phyloP scores from a whole-genome alignment of 73 alveolate genomes.

The Tetrahymena elliotti region DNA sequence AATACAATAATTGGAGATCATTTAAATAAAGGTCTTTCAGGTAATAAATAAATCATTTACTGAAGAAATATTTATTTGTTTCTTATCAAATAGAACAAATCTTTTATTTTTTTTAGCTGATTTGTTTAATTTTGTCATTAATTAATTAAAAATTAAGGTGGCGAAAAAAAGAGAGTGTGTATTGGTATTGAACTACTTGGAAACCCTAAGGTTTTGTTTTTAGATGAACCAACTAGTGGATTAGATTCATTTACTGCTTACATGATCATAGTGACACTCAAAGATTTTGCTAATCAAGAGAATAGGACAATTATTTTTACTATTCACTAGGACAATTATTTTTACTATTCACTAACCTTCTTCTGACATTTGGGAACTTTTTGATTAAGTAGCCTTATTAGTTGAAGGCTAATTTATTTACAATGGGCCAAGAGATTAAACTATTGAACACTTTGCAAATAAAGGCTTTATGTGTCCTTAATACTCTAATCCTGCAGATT shows the following conservation, averaged over 20 bases:
- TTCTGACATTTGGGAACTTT: constrained; percentile 39
- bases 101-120: neutral
- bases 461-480: neutral
- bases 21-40: neutral
- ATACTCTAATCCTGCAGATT: neutral
- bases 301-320: constrained; percentile 26
- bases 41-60: neutral
- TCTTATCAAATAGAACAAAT: no score
- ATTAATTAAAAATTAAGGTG: neutral
- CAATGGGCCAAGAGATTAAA: neutral
- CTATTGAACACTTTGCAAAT: neutral
- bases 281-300: neutral
- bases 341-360: constrained; percentile 61
- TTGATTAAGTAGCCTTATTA: constrained; percentile 48
- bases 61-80: neutral
- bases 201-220: neutral
- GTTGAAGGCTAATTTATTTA: constrained; percentile 47
- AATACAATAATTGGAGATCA: neutral
- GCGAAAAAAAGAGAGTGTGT: neutral
- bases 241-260: neutral
- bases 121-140: neutral
- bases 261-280: neutral
- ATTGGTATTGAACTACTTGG: neutral
- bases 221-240: neutral
- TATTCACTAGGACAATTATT: constrained; percentile 45